Evolutionary conservation across 169 alveolate genomes (phyloP).

Genomic region (Eimeria mitis): DNA sequence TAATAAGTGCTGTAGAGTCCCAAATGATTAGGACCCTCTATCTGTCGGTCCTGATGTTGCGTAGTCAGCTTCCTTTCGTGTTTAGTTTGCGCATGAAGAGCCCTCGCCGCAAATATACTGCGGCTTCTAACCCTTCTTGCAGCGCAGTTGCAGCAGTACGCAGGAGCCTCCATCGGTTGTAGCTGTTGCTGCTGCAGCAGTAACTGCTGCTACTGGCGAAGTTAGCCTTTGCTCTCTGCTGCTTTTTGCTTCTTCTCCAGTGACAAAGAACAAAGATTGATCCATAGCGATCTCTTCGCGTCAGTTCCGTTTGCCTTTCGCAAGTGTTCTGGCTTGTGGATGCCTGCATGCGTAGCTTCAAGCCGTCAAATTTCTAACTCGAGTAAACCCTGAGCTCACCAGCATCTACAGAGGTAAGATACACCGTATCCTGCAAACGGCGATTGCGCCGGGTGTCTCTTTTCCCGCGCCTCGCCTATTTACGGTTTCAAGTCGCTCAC

Average conservation of each 20-base stretch:
- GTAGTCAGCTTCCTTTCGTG: not conserved
- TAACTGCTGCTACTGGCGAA: too few species aligned
- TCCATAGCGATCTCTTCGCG: too few species aligned
- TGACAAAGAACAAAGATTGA: too few species aligned
- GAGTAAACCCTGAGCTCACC: not conserved
- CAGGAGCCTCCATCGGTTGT: too few species aligned
- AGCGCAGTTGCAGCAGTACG: not conserved
- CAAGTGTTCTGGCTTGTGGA: too few species aligned
- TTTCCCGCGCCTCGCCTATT: not conserved
- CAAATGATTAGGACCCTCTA: not conserved
- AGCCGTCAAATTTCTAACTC: not conserved
- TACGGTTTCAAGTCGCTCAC: not conserved
- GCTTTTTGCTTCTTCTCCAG: too few species aligned
- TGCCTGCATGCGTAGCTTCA: not conserved
- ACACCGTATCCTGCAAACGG: not conserved
- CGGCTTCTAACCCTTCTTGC: not conserved
- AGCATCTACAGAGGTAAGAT: not conserved
- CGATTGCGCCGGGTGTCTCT: not conserved
- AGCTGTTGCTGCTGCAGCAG: too few species aligned
- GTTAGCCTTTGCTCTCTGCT: too few species aligned
- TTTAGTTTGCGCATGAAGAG: not conserved
- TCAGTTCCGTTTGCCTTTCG: too few species aligned
- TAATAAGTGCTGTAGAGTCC: too few species aligned
- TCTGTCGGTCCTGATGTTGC: not conserved
- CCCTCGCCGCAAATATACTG: not conserved